Percentiles rank a stretch among this genome's conserved stretches.
phyloP scores from a whole-genome alignment of 2,329 filamentous ascomycete genomes.

The Scolecobasidium constrictum region DNA sequence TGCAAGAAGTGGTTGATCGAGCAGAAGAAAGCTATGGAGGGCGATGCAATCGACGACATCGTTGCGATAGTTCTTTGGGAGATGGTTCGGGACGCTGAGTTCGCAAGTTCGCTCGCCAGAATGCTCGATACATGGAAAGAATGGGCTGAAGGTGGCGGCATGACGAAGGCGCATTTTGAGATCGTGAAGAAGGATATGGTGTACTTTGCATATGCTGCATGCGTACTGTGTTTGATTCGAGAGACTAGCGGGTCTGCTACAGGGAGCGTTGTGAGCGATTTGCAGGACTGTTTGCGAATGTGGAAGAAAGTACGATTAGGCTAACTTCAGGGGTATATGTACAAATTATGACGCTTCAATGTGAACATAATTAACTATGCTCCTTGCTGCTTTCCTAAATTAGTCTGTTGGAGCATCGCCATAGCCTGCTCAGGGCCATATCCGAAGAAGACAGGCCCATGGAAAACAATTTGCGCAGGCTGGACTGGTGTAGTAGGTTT shows the following conservation, averaged over 20 bases:
- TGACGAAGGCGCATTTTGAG: constrained; percentile 19
- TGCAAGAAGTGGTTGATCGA: constrained; percentile 13
- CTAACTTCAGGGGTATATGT: constrained; percentile 10
- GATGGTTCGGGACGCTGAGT: constrained; percentile 14
- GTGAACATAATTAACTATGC: background rate
- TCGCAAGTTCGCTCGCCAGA: constrained; percentile 13
- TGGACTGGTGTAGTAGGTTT: constrained; percentile 6
- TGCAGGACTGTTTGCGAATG: constrained; percentile 20
- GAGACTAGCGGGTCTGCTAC: constrained; percentile 14
- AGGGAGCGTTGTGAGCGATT: constrained; percentile 18
- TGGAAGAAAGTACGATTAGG: constrained; percentile 20
- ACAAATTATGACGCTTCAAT: no score
- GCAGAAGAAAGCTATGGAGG: background rate
- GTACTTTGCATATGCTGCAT: constrained; percentile 16
- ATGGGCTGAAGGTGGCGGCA: constrained; percentile 18
- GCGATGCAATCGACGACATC: constrained; percentile 9
- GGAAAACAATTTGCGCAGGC: constrained; percentile 66
- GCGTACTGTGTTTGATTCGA: constrained; percentile 14
- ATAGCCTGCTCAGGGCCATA: constrained; percentile 79
- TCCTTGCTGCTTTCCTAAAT: no score
- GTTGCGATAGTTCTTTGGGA: constrained; percentile 16
- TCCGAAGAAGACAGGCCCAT: constrained; percentile 87
- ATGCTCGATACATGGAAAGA: constrained; percentile 19
- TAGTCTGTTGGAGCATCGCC: constrained; percentile 53
- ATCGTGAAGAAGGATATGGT: constrained; percentile 16